A percentile compares a stretch with the other conserved stretches of the same genome.
These are phyloP conservation scores for Penicillium soppii DNA, from an alignment of 495 filamentous ascomycete genomes.

Conservation along the genomic window DNA sequence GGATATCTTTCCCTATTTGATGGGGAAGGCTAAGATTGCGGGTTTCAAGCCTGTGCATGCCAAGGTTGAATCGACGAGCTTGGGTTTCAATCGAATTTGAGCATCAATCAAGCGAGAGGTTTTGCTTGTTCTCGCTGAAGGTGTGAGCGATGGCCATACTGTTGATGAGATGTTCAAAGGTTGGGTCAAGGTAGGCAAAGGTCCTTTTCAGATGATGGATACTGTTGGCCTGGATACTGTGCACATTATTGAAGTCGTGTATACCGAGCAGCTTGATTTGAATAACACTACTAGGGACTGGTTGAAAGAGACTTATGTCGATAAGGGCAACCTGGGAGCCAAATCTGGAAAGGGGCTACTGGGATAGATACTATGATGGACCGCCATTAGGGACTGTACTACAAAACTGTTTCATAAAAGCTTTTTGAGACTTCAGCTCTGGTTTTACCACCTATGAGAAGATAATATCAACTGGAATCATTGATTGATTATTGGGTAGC, in stretches of 20 bases:
- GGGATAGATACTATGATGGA: slow-evolving; percentile 3
- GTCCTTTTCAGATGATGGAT: slow-evolving; percentile 50
- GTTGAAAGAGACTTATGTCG: slow-evolving; percentile 39
- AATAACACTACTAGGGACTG: slow-evolving; percentile 23
- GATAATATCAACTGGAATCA: neutral
- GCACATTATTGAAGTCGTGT: slow-evolving; percentile 36
- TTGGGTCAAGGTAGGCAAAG: slow-evolving; percentile 45
- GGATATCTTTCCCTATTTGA: slow-evolving; percentile 44
- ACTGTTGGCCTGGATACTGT: slow-evolving; percentile 48
- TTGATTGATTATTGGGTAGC: slow-evolving; percentile 4
- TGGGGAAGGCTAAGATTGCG: slow-evolving; percentile 32
- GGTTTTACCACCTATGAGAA: neutral
- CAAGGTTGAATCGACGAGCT: slow-evolving; percentile 43
- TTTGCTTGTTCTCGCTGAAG: slow-evolving; percentile 44
- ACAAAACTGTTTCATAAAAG: neutral
- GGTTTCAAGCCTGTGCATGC: slow-evolving; percentile 45
- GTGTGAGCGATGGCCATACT: slow-evolving; percentile 37
- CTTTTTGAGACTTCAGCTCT: neutral
- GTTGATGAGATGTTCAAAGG: slow-evolving; percentile 46
- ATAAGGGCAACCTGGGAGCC: slow-evolving; percentile 39
- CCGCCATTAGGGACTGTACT: neutral
- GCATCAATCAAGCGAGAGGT: slow-evolving; percentile 51
- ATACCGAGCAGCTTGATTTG: slow-evolving; percentile 25
- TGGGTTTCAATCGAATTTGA: slow-evolving; percentile 54
- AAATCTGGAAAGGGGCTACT: slow-evolving; percentile 29